Percentiles rank a stretch among this genome's conserved stretches.
phyloP scores from a whole-genome alignment of 345 rosid species.

The Raphanus sativus region DNA sequence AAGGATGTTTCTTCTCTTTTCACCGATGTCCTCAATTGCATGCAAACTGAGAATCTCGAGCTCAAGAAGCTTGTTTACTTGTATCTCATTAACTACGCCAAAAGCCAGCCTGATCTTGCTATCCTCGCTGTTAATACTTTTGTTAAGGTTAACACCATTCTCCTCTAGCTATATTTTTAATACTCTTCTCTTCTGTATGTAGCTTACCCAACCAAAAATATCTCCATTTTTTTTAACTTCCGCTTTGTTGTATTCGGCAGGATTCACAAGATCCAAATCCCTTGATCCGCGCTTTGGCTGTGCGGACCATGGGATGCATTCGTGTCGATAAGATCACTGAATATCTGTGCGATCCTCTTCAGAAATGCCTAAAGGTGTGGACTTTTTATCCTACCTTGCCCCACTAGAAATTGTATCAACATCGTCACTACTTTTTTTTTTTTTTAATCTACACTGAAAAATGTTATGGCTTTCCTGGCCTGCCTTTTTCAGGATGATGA shows the following conservation, averaged over 20 bases:
- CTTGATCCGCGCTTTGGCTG: conserved; percentile 93
- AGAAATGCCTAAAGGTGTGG: conserved; percentile 90
- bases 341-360: conserved; percentile 95
- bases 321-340: conserved; percentile 97
- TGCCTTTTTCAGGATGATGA: conserved; percentile 78
- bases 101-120: conserved; percentile 90
- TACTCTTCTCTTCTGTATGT: too few species aligned
- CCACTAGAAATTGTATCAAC: background rate
- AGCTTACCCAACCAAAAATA: too few species aligned
- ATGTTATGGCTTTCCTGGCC: background rate
- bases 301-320: conserved; percentile 97
- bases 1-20: conserved; percentile 91
- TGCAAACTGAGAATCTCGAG: background rate
- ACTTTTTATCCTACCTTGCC: conserved; percentile 1
- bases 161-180: background rate
- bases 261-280: conserved; percentile 99
- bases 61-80: background rate
- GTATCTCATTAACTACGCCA: background rate
- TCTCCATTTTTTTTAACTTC: too few species aligned
- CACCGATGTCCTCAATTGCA: conserved; percentile 35
- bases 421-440: background rate
- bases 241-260: conserved; percentile 44
- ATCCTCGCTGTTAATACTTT: conserved; percentile 96
- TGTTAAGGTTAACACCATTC: conserved; percentile 61
- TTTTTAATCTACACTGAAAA: background rate